Evolutionary conservation across 805 yeast species (phyloP).

Genomic region (Kregervanrija fluxuum): DNA sequence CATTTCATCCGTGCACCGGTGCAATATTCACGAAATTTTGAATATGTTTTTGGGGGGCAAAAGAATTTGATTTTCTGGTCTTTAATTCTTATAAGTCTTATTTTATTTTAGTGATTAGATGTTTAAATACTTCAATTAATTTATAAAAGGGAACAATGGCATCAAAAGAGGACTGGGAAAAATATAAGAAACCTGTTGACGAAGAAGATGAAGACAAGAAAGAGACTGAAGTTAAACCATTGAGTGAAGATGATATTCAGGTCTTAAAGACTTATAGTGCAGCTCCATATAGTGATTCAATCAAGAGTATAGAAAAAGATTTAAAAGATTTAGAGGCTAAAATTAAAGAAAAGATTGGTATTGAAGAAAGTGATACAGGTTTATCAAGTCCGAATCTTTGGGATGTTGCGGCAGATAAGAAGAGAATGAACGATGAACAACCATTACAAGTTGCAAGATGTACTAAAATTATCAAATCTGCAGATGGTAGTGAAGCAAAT

Average conservation of each 20-base stretch:
- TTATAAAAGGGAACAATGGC: conserved; percentile 50
- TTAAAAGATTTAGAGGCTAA: conserved; percentile 75
- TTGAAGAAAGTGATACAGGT: conserved; percentile 96
- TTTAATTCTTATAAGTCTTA: neutral
- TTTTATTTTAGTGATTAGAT: too few species aligned
- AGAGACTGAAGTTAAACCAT: conserved; percentile 74
- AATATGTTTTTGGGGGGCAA: neutral
- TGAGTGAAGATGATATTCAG: conserved; percentile 94
- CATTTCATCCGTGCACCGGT: neutral
- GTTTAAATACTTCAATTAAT: too few species aligned
- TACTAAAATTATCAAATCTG: conserved; percentile 84
- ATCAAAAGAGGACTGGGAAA: conserved; percentile 98
- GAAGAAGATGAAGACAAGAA: conserved; percentile 42
- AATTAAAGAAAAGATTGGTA: conserved; percentile 91
- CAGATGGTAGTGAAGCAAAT: conserved; percentile 27
- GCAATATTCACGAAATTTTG: neutral
- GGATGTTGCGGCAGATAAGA: conserved; percentile 97
- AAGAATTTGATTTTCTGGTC: neutral
- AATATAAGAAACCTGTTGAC: conserved; percentile 83
- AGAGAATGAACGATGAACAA: conserved; percentile 86
- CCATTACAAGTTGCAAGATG: conserved; percentile 98
- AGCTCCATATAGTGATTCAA: conserved; percentile 83
- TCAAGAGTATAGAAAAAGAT: conserved; percentile 82
- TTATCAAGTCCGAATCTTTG: conserved; percentile 92
- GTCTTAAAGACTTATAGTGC: conserved; percentile 95